Evolutionary conservation across 1,284 basidiomycete species (phyloP).

Genomic region (Trametes sp.): DNA sequence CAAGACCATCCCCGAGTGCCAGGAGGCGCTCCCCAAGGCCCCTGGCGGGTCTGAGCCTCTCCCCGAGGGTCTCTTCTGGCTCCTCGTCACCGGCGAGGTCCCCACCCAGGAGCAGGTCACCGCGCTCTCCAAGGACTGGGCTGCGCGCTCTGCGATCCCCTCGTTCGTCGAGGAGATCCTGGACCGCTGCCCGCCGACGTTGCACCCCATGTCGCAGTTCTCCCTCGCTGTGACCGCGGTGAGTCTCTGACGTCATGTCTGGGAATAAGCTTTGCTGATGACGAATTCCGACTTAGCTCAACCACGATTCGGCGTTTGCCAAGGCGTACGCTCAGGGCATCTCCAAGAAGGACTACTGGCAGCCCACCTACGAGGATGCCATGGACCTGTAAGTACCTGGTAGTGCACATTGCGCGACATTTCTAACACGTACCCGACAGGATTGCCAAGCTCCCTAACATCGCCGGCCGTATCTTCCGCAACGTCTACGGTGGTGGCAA

Average conservation of each 20-base stretch:
- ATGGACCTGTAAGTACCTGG: slow-evolving; percentile 86
- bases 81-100: slow-evolving; percentile 92
- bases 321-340: slow-evolving; percentile 94
- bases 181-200: slow-evolving; percentile 91
- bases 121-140: slow-evolving; percentile 91
- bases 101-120: slow-evolving; percentile 89
- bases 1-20: slow-evolving; percentile 91
- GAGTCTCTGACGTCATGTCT: slow-evolving; percentile 43
- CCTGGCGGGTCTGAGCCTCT: slow-evolving; percentile 91
- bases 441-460: slow-evolving; percentile 97
- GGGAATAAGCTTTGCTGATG: slow-evolving; percentile 18
- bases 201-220: slow-evolving; percentile 98
- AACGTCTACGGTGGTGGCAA: slow-evolving; percentile 94
- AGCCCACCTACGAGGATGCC: slow-evolving; percentile 93
- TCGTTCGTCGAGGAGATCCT: slow-evolving; percentile 94
- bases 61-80: slow-evolving; percentile 96
- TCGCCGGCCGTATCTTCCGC: slow-evolving; percentile 96
- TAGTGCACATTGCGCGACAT: neutral
- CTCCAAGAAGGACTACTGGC: slow-evolving; percentile 98
- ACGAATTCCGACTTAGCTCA: slow-evolving; percentile 63
- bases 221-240: slow-evolving; percentile 93
- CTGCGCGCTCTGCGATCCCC: slow-evolving; percentile 87
- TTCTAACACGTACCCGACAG: slow-evolving; percentile 43
- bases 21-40: slow-evolving; percentile 86
- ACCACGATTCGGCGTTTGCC: slow-evolving; percentile 97